These are phyloP conservation scores for Microbotryum scabiosae DNA, from an alignment of 1,284 basidiomycete genomes.

Conservation along the genomic window DNA sequence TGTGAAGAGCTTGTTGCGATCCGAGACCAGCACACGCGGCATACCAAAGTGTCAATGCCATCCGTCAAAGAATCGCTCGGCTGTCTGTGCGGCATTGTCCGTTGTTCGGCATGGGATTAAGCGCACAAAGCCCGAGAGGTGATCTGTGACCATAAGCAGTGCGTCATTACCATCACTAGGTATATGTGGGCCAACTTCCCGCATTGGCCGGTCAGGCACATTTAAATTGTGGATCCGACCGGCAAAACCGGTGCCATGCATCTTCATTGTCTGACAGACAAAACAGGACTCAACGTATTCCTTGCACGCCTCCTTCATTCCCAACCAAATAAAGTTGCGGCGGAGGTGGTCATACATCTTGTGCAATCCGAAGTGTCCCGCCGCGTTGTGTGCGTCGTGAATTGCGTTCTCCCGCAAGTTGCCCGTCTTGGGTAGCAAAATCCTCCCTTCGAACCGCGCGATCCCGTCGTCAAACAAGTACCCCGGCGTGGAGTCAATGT, in stretches of 20 bases:
- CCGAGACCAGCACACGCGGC: constrained; percentile 29
- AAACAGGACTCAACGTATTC: too few species aligned
- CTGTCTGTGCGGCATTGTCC: constrained; percentile 34
- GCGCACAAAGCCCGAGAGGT: constrained; percentile 41
- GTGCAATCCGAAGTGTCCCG: constrained; percentile 40
- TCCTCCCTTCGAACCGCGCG: too few species aligned
- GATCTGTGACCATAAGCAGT: constrained; percentile 42
- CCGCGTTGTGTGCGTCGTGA: too few species aligned
- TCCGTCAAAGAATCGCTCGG: too few species aligned
- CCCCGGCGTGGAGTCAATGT: neutral
- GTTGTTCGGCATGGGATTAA: constrained; percentile 38
- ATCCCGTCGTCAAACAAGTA: neutral
- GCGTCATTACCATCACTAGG: constrained; percentile 39
- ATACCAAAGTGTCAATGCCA: constrained; percentile 44
- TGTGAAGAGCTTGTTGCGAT: constrained; percentile 34
- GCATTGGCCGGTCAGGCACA: too few species aligned
- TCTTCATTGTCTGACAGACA: too few species aligned
- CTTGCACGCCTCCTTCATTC: too few species aligned
- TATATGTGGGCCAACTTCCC: constrained; percentile 35
- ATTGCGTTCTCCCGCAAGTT: too few species aligned
- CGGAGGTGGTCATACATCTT: constrained; percentile 39
- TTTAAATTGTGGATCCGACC: too few species aligned
- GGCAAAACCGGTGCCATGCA: too few species aligned
- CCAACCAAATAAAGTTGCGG: too few species aligned
- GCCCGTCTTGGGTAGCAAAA: too few species aligned